phyloP scores from a whole-genome alignment of 306 rosid genomes.

The Pyrus betulifolia region DNA sequence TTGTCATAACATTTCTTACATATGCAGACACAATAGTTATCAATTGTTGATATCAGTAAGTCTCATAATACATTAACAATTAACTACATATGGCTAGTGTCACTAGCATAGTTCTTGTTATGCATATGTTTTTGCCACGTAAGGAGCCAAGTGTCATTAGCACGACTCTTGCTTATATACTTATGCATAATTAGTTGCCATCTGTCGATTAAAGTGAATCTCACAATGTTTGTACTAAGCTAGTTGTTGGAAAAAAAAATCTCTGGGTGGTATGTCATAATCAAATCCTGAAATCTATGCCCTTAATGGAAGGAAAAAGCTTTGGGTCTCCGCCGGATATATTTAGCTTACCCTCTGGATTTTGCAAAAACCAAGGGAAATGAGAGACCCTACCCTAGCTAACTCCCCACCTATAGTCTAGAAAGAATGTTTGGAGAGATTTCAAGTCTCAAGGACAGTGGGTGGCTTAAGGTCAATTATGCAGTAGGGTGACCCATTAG shows the following conservation, averaged over 20 bases:
- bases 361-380: background rate
- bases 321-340: slow-evolving; percentile 7
- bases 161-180: too few species aligned
- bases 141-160: too few species aligned
- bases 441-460: slow-evolving; percentile 5
- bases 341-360: background rate
- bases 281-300: slow-evolving; percentile 37
- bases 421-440: slow-evolving; percentile 31
- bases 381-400: slow-evolving; percentile 9
- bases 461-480: slow-evolving; percentile 9
- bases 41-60: too few species aligned
- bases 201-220: background rate
- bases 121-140: too few species aligned
- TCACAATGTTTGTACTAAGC: background rate
- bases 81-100: too few species aligned
- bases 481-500: background rate
- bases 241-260: background rate
- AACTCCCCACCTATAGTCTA: slow-evolving; percentile 2
- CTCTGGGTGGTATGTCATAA: slow-evolving; percentile 28
- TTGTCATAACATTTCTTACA: too few species aligned
- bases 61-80: too few species aligned
- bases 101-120: too few species aligned
- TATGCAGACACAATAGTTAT: too few species aligned
- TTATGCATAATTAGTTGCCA: background rate
- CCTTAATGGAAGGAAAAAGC: slow-evolving; percentile 18